Evolutionary conservation across 2,329 filamentous ascomycete genomes (phyloP).

Genomic region (Phialemoniopsis sp.): DNA sequence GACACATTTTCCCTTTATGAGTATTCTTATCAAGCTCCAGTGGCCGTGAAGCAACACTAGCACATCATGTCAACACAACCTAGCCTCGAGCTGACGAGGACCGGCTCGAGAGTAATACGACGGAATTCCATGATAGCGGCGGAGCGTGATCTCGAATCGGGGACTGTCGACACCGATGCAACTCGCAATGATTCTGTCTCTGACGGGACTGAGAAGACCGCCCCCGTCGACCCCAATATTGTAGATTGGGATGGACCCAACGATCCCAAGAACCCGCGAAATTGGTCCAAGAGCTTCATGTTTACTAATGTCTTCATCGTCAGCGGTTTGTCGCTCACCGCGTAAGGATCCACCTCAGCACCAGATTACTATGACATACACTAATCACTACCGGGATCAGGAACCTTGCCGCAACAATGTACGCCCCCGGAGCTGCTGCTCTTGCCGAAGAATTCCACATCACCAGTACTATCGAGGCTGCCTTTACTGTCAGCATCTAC

Average conservation of each 20-base stretch:
- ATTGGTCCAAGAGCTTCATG: conserved; percentile 5
- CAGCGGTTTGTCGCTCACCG: conserved; percentile 2
- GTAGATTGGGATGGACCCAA: conserved; percentile 5
- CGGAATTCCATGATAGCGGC: no score
- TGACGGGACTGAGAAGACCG: neutral
- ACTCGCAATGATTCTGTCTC: neutral
- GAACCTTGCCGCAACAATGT: conserved; percentile 38
- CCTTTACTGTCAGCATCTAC: conserved; percentile 65
- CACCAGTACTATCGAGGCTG: conserved; percentile 44
- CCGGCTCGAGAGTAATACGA: no score
- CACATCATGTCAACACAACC: no score
- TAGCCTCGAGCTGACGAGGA: no score
- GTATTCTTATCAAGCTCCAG: no score
- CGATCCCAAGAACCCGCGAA: conserved; percentile 6
- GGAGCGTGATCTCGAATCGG: no score
- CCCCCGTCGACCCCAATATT: neutral
- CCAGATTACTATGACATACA: neutral
- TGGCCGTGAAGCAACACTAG: no score
- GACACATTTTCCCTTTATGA: no score
- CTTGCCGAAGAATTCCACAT: conserved; percentile 59
- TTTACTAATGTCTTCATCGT: conserved; percentile 1
- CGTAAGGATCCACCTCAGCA: neutral
- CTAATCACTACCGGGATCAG: neutral
- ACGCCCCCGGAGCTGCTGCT: conserved; percentile 62
- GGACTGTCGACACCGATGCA: no score